Evolutionary conservation across 2,329 filamentous ascomycete species (phyloP).

Genomic region (Aspergillus calidoustus): DNA sequence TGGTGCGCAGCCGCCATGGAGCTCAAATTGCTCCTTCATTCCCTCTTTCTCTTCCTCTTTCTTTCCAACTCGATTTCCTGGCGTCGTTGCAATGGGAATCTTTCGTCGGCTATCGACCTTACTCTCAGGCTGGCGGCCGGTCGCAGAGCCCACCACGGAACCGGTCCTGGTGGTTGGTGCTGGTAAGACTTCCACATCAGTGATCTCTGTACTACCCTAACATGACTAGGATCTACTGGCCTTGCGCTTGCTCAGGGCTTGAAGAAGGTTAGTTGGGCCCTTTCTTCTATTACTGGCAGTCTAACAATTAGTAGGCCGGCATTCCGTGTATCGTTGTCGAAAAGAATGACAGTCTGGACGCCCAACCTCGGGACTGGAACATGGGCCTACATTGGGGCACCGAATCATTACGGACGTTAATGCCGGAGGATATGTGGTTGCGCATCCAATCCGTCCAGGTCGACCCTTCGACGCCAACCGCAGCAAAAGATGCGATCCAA

Average conservation of each 20-base stretch:
- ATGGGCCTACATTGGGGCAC: constrained; percentile 42
- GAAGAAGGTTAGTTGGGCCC: constrained; percentile 36
- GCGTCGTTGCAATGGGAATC: neutral
- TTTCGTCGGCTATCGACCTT: constrained; percentile 1
- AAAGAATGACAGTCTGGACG: constrained; percentile 26
- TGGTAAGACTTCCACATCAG: constrained; percentile 16
- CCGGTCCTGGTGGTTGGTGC: constrained; percentile 27
- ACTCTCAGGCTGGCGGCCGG: neutral
- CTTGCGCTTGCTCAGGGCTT: constrained; percentile 48
- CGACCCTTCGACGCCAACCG: constrained; percentile 32
- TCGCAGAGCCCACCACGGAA: neutral
- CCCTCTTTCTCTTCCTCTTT: neutral
- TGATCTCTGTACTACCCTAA: neutral
- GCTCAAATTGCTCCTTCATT: neutral
- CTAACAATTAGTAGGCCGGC: constrained; percentile 23
- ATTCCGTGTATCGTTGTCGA: constrained; percentile 33
- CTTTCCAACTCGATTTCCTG: neutral
- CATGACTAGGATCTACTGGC: constrained; percentile 44
- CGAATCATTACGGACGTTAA: constrained; percentile 25
- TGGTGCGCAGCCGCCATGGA: neutral
- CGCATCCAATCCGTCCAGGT: constrained; percentile 33
- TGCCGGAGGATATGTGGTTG: constrained; percentile 31
- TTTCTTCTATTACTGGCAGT: neutral
- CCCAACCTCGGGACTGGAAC: constrained; percentile 36
- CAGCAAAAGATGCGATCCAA: constrained; percentile 26